Evolutionary conservation across 2,329 filamentous ascomycete genomes (phyloP), one percentile per base, ranked within the genome.

Genomic region (Xylariaceae sp.): DNA sequence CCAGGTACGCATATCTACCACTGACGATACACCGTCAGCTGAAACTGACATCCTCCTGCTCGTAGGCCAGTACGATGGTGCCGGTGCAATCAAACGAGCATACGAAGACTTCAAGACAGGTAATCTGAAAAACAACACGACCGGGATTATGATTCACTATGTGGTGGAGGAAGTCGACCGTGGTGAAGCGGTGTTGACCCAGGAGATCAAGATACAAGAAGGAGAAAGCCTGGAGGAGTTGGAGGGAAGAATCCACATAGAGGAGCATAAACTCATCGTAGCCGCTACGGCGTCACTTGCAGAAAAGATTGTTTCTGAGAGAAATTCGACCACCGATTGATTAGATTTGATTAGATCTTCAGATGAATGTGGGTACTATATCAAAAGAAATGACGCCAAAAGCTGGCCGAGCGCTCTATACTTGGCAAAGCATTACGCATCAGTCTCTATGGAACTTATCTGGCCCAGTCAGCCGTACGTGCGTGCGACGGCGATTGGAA

Each of bases 71-170:
- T 87, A 87, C 65, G 82, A 87, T 58, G 86, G 86, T 12, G 77
- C 78, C 42, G 71, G 79, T 56, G 87, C 86, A n/a, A 89, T 90
- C 58, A 76, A 82, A 58, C 75, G 85, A 44, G 86, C 86, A 19
- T 85, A 81, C 69, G 73, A 77, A 47, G 85, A 83, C 49, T 89
- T 81, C 64, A 63, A 78, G 60, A 62, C 60, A 5, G 68, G 69
- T 27, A 77, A 76, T 53, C 79, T 85, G 2, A 76, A 81, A 61
- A 75, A 86, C 55, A 76, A 77, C 51, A 78, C 30, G 22, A 90
- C 82, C 41, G 89, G 86, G 0, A 81, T 89, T 15, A 90, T 90
- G 87, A 81, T 56, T 5, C 86, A 89, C 66, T 81, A 86, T 68
- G 85, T 89, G 31, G 77, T 82, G 44, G 71, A 70, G 5, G 84